Evolutionary conservation across 1,284 basidiomycete genomes (phyloP), one percentile per base, ranked within the genome.

Genomic region (Ceratobasidium sp.): DNA sequence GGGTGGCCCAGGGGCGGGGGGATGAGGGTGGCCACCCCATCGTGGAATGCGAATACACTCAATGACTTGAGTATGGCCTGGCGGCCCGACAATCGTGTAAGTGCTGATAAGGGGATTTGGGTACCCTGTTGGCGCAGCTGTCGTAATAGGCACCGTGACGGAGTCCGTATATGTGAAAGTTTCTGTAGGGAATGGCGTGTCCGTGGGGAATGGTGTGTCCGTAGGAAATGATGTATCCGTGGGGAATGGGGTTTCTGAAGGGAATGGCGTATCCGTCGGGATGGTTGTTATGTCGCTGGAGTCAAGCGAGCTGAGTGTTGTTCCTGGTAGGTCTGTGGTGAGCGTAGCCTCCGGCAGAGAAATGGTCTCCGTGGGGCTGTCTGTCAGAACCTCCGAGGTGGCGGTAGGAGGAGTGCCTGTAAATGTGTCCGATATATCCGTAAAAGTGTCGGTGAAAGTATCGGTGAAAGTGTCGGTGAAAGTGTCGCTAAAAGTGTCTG

Each of bases 51-150:
- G 48, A 23, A 67, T 36, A 26, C 62, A 67, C 21, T 52, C 39
- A n/a, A 67, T 53, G 5, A 67, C 48, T 18, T 46, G 45, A 16
- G 62, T 53, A 18, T 43, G 30, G 1, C 18, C n/a, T 8, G 6
- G 21, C 30, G 62, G 62, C 6, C 62, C 62, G 23, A 67, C 48
- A 18, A 67, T n/a, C 2, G 62, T 67, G 34, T 67, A 67, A 10
- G 62, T 67, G 45, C 34, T 52, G 26, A 67, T 23, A 23, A 23
- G 41, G 12, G 39, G 8, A 36, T 32, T 32, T 10, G 30, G 32
- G 9, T 10, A 12, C n/a, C 32, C 55, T 1, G 55, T 36, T 14
- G 62, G 32, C 21, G 34, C 6, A 8, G 62, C 1, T 1, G 62
- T 36, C n/a, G n/a, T n/a, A n/a, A n/a, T n/a, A n/a, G n/a, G n/a